These are phyloP conservation scores for Eucalyptus regnans DNA, from an alignment of 345 rosid genomes.

Conservation along the genomic window DNA sequence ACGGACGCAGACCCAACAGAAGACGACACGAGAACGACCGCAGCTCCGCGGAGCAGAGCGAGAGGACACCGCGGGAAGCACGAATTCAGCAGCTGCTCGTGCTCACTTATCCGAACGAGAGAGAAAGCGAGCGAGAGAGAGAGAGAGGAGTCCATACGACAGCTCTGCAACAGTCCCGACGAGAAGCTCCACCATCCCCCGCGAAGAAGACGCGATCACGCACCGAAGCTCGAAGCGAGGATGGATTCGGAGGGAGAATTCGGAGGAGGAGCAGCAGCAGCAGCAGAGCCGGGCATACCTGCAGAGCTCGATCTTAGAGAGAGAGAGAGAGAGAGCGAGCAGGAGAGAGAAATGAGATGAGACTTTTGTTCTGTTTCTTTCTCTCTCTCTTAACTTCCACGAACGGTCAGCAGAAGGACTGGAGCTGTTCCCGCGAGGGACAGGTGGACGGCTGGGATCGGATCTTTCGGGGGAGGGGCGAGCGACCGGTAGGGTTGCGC, in stretches of 20 bases:
- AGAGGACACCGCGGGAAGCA: background rate
- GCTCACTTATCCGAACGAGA: background rate
- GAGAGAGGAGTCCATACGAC: background rate
- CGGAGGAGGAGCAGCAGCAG: background rate
- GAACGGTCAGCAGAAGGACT: slow-evolving; percentile 25
- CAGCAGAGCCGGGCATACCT: background rate
- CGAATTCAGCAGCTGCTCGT: background rate
- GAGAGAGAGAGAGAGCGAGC: background rate
- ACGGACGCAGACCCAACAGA: background rate
- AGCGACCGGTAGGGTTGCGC: background rate
- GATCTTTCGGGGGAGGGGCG: background rate
- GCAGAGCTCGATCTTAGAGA: background rate
- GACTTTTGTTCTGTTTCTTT: background rate
- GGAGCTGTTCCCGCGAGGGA: slow-evolving; percentile 6
- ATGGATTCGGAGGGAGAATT: background rate
- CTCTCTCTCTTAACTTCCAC: slow-evolving; percentile 12
- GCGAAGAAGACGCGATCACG: background rate
- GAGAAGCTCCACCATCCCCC: background rate
- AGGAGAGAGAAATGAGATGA: background rate
- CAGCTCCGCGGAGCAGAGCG: background rate
- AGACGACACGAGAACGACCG: background rate
- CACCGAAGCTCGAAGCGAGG: background rate
- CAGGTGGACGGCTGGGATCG: slow-evolving; percentile 27
- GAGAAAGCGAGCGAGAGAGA: background rate
- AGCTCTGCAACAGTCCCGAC: background rate